Evolutionary conservation across 805 yeast species (phyloP), one percentile per base, ranked within the genome.

Genomic region (Metschnikowia baotianmanensis): DNA sequence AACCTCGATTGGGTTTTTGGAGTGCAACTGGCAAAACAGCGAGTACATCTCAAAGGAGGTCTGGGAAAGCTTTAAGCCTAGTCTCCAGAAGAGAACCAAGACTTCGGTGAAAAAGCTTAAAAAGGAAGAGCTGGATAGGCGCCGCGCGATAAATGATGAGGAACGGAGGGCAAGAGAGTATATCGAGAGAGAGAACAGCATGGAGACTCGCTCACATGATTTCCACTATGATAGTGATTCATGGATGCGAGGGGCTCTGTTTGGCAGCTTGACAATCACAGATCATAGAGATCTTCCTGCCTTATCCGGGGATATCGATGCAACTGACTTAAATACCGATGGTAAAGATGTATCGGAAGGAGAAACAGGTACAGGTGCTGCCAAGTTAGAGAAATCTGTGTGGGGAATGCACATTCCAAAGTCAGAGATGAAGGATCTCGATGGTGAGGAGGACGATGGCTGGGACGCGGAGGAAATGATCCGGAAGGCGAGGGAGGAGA

Each of bases 1-100:
- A 1, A 83, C 96, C 0, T 85, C 83, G 38, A 61, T 91, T 31
- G 95, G 89, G 9, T 80, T 86, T 47, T 57, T 93, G 40, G 98
- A 93, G 53, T 76, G 96, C 37, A 83, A 87, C 57, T 91, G 98
- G 98, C 46, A 41, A 23, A 46, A 60, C 12, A 67, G 61, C 50
- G 67, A 61, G 42, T 59, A 40, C 36, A 51, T 69, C 9, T 40
- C 48, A 17, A 44, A 45, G n/a, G 71, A 62, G 38, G 61, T 59
- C 38, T 70, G 65, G 71, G 62, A 64, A 2, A 55, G 58, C 20
- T 84, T 80, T 58, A 69, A 73, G 34, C 69, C 67, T 23, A 88
- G 82, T 45, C 61, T 87, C 23, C 61, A 59, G 17, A 80, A 76
- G 28, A 67, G 96, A 46, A 69, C 82, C 12, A 72, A 76, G 46